Evolutionary conservation across 352 stramenopile genomes (phyloP).

Genomic region (Pseudoperonospora humuli): DNA sequence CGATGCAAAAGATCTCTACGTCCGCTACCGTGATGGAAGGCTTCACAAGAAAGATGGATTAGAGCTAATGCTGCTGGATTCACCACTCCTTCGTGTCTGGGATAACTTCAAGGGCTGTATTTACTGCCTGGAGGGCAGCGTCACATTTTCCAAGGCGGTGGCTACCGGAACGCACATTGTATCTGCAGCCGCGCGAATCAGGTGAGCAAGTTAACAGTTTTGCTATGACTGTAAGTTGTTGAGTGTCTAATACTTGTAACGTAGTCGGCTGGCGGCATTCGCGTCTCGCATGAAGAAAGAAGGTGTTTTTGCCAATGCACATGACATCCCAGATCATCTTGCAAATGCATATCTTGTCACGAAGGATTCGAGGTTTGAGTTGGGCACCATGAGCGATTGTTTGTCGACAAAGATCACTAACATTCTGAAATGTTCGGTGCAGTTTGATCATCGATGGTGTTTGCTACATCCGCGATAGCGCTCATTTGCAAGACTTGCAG

Average conservation of each 20-base stretch:
- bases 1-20: constrained; percentile 31
- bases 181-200: constrained; percentile 39
- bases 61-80: constrained; percentile 64
- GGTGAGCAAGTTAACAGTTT: constrained; percentile 13
- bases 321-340: constrained; percentile 59
- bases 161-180: constrained; percentile 52
- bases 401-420: constrained; percentile 4
- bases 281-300: constrained; percentile 37
- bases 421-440: neutral
- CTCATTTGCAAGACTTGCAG: constrained; percentile 45
- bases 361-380: constrained; percentile 45
- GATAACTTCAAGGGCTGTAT: constrained; percentile 60
- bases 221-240: neutral
- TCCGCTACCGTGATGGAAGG: constrained; percentile 22
- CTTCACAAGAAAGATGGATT: constrained; percentile 48
- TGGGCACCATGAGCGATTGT: neutral
- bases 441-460: constrained; percentile 55
- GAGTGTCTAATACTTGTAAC: constrained; percentile 2
- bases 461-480: constrained; percentile 40
- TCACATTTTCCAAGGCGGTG: constrained; percentile 52
- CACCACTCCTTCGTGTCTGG: constrained; percentile 61
- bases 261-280: constrained; percentile 38
- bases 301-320: constrained; percentile 39
- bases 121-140: constrained; percentile 62
- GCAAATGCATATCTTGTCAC: constrained; percentile 40